A percentile compares a stretch with the other conserved stretches of the same genome.
Conservation (phyloP, 164 flowering plant species). For the Berberis vulgaris region DNA sequence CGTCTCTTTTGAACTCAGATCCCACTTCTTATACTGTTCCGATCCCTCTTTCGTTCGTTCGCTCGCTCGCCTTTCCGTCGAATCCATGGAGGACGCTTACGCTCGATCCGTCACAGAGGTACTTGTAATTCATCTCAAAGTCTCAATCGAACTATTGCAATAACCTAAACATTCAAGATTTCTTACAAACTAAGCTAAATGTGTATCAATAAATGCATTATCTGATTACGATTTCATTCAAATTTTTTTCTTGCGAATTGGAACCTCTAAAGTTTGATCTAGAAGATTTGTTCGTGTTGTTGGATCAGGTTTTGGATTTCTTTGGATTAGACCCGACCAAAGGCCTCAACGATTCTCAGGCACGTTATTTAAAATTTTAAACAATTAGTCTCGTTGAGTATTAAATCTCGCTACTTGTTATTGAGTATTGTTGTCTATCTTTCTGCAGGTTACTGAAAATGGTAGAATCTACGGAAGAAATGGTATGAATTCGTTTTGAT, state of each 20-base stretch:
- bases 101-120: constrained; percentile 87
- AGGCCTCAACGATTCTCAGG: constrained; percentile 69
- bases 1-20: too few relatives aligned
- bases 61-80: too few relatives aligned
- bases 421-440: too few relatives aligned
- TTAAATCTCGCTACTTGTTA: too few relatives aligned
- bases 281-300: not conserved
- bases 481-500: constrained; percentile 27
- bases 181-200: too few relatives aligned
- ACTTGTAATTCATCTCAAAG: not conserved
- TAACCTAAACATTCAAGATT: not conserved
- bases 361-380: too few relatives aligned
- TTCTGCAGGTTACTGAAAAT: constrained; percentile 43
- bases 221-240: too few relatives aligned
- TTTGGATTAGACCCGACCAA: constrained; percentile 69
- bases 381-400: too few relatives aligned
- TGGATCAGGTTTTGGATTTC: constrained; percentile 67
- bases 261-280: not conserved
- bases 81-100: constrained; percentile 70
- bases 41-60: too few relatives aligned
- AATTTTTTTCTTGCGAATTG: not conserved
- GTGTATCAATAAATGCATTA: too few relatives aligned
- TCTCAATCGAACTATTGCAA: not conserved
- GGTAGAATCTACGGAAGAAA: constrained; percentile 67
- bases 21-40: too few relatives aligned